Conservation (phyloP, 441 rosid species). For the Raphanus hybrid region DNA sequence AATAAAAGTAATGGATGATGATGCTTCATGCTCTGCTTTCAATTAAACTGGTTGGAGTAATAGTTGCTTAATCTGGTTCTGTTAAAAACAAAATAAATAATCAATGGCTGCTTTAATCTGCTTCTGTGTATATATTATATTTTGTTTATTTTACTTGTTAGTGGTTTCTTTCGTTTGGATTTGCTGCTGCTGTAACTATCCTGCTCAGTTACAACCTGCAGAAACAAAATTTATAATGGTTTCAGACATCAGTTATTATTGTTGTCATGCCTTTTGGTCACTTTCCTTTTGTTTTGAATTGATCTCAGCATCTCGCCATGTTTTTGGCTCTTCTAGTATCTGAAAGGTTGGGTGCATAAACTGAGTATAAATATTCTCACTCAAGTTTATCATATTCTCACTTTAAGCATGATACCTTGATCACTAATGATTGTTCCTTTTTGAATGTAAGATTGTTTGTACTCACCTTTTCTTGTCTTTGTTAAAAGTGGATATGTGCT, state of each 20-base stretch:
- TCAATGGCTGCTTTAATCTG: not conserved
- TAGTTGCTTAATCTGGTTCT: too few relatives aligned
- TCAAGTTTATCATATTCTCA: constrained; percentile 2
- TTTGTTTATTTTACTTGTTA: constrained; percentile 5
- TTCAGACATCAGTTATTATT: constrained; percentile 31
- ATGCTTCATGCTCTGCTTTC: too few relatives aligned
- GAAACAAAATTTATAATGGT: not conserved
- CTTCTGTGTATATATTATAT: constrained; percentile 2
- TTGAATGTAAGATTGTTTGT: too few relatives aligned
- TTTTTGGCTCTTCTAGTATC: constrained; percentile 41
- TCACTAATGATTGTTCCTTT: constrained; percentile 10
- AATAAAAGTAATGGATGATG: not conserved
- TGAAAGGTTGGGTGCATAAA: constrained; percentile 32
- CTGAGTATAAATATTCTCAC: constrained; percentile 29
- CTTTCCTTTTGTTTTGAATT: constrained; percentile 33
- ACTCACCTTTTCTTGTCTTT: too few relatives aligned
- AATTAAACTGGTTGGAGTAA: too few relatives aligned
- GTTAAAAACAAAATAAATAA: too few relatives aligned
- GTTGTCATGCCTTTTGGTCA: constrained; percentile 36
- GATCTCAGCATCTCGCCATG: constrained; percentile 24
- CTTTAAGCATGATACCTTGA: constrained; percentile 8
- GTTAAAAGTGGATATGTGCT: too few relatives aligned
- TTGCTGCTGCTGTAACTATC: not conserved
- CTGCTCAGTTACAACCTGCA: constrained; percentile 35
- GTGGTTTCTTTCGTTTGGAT: constrained; percentile 40